phyloP scores from a whole-genome alignment of 2,329 filamentous ascomycete genomes.

The Truncatella angustata region DNA sequence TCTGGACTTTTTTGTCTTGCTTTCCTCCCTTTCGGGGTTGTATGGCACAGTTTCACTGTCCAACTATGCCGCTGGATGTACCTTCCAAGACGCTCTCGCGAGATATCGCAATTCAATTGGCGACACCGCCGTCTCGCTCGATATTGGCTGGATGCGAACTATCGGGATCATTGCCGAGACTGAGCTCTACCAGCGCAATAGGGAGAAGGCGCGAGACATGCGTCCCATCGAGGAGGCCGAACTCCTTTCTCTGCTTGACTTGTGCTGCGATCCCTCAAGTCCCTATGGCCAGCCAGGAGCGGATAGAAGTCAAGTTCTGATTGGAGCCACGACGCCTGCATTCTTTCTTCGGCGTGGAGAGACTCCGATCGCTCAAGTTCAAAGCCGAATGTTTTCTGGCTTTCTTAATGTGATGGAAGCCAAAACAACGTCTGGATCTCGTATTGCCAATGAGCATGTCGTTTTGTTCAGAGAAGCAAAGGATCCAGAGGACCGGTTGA shows the following conservation, averaged over 20 bases:
- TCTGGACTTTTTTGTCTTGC: conserved; percentile 30
- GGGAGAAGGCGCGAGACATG: conserved; percentile 12
- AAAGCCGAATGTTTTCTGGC: too few species aligned
- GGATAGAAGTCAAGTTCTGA: not conserved
- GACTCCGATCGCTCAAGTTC: too few species aligned
- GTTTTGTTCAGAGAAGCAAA: too few species aligned
- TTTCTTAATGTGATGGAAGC: too few species aligned
- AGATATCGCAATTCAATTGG: conserved; percentile 10
- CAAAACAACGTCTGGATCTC: too few species aligned
- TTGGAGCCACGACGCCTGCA: not conserved
- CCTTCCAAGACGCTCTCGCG: conserved; percentile 25
- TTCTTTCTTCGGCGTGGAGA: not conserved
- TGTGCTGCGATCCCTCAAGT: not conserved
- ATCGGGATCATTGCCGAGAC: conserved; percentile 9
- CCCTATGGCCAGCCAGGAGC: not conserved
- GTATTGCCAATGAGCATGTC: too few species aligned
- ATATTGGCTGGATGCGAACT: conserved; percentile 11
- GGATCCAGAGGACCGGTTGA: too few species aligned
- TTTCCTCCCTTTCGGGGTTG: conserved; percentile 20
- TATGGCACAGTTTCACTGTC: conserved; percentile 22
- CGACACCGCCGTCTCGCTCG: conserved; percentile 7
- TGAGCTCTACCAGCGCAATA: not conserved
- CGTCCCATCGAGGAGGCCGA: conserved; percentile 14
- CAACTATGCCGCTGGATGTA: conserved; percentile 30
- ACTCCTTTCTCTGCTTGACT: conserved; percentile 14